Evolutionary conservation across 1,139 yeast genomes (phyloP), one percentile per base, ranked within the genome.

Genomic region (Kurtzmaniella quercitrusa): DNA sequence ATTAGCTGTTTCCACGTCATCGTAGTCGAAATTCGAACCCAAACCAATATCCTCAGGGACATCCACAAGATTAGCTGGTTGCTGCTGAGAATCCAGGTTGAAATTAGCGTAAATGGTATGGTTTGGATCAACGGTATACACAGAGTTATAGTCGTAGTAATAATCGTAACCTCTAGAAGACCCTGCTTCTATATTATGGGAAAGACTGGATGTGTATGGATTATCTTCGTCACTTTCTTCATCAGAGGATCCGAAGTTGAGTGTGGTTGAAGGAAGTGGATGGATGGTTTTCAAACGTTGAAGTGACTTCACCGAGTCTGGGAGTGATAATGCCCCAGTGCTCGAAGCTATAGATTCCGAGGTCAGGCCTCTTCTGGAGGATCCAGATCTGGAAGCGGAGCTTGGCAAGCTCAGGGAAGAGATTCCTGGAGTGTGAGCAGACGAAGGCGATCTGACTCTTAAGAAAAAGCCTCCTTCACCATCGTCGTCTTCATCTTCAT

Each of bases 101-200:
- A 55, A 53, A 34, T 46, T 53, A 1, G 72, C 72, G 50, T 65
- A 69, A 11, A 70, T 61, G 3, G 73, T 66, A 47, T 78, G 77
- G 48, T 76, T 67, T 17, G 79, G 77, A 51, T 79, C 81, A 34
- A 71, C 76, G 3, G 81, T 76, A 58, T 85, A 88, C 17, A 89
- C 96, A 1, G 93, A 77, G 58, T 87, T 88, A 63, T 89, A 89
- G 64, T 90, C 96, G 60, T 90, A 90, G 59, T 83, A 82, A 66
- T 87, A 85, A 59, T 85, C 90, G 58, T 82, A 83, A 41, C 95
- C 93, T 63, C 94, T 75, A 48, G 70, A 66, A 37, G 65, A 62
- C 49, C 80, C 75, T 47, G 87, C 81, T 54, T 81, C 79, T 33
- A 85, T 83, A 60, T 85, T 85, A 63, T 86, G 95, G 3, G 91